Conservation (phyloP, 306 rosid species). For the Trifolium dubium region DNA sequence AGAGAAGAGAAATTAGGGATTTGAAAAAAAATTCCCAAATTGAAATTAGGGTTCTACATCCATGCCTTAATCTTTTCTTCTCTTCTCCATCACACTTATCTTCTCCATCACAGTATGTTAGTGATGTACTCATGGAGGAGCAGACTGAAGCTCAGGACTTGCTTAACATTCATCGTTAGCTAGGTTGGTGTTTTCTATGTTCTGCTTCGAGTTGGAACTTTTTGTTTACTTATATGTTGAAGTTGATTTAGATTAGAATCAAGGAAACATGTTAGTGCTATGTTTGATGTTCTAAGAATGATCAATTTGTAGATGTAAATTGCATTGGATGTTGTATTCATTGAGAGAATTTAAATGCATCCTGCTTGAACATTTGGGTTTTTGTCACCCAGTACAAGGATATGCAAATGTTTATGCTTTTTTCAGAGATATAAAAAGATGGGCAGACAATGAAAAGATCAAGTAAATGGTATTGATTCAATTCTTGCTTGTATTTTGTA, state of each 20-base stretch:
- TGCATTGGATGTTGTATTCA: slow-evolving; percentile 25
- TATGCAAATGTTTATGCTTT: not conserved
- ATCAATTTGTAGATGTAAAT: not conserved
- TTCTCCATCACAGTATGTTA: slow-evolving; percentile 71
- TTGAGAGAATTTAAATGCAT: slow-evolving; percentile 12
- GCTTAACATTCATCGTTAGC: slow-evolving; percentile 74
- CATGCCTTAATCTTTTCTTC: no score
- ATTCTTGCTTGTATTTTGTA: not conserved
- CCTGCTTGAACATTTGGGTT: slow-evolving; percentile 6
- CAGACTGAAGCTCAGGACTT: slow-evolving; percentile 70
- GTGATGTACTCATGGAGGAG: slow-evolving; percentile 75
- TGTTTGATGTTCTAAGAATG: not conserved
- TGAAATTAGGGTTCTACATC: no score
- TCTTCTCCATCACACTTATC: no score
- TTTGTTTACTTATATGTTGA: not conserved
- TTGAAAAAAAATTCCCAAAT: no score
- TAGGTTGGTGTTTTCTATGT: not conserved
- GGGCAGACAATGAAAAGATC: not conserved
- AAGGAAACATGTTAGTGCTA: not conserved
- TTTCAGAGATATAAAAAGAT: not conserved
- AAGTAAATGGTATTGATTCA: not conserved
- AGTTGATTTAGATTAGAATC: slow-evolving; percentile 11
- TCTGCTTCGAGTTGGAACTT: not conserved
- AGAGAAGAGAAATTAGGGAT: no score
- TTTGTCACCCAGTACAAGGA: not conserved